Evolutionary conservation across 148 eudicot genomes (phyloP).

Genomic region (Silene uniflora): DNA sequence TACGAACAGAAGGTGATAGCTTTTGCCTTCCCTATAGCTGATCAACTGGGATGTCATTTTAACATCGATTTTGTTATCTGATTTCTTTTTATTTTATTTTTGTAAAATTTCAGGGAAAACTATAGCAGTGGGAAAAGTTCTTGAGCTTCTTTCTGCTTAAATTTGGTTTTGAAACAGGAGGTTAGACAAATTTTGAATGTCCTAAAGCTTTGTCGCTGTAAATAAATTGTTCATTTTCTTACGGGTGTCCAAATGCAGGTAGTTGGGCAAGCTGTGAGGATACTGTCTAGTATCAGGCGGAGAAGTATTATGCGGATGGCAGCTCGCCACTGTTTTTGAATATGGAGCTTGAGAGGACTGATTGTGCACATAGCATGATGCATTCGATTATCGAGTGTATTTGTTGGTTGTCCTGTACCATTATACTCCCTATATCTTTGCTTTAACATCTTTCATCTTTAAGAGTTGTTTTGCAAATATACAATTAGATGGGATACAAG

Average conservation of each 20-base stretch:
- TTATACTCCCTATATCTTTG: background rate
- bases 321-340: slow-evolving; percentile 8
- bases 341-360: background rate
- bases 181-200: slow-evolving; percentile 14
- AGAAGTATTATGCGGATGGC: background rate
- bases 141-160: slow-evolving; percentile 31
- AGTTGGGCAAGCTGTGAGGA: slow-evolving; percentile 11
- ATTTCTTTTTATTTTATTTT: background rate
- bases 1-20: slow-evolving; percentile 40
- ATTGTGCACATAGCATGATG: background rate
- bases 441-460: slow-evolving; percentile 7
- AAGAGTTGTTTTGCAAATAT: slow-evolving; percentile 5
- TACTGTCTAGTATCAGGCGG: background rate
- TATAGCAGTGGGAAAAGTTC: slow-evolving; percentile 76
- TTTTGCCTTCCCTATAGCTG: slow-evolving; percentile 2
- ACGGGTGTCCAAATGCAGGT: slow-evolving; percentile 8
- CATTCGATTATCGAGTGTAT: background rate
- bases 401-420: slow-evolving; percentile 3
- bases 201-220: background rate
- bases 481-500: slow-evolving; percentile 6
- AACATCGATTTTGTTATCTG: background rate
- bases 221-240: background rate
- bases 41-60: background rate
- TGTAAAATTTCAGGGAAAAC: slow-evolving; percentile 59
- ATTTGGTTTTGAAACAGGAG: slow-evolving; percentile 33